Conservation (phyloP, 768 basidiomycete genomes). For the Hypholoma fasciculare region DNA sequence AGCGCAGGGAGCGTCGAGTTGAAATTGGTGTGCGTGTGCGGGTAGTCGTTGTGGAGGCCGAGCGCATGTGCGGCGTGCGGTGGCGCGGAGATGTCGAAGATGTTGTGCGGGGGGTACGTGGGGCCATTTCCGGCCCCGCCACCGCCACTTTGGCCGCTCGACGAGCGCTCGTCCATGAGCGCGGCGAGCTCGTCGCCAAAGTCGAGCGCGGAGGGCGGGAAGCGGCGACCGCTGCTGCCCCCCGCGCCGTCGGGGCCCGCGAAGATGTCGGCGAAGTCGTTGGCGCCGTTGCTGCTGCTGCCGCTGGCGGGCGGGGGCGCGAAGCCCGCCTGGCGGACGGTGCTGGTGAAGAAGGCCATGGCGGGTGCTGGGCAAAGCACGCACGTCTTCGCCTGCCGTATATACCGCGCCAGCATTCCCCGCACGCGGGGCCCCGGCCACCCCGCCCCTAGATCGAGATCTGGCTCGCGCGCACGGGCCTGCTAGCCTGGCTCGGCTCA, state of each 20-base stretch:
- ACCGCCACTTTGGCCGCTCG: background rate
- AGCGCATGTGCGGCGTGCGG: background rate
- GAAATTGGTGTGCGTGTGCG: constrained; percentile 25
- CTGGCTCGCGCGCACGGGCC: background rate
- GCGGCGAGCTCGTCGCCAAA: constrained; percentile 69
- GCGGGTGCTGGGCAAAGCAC: background rate
- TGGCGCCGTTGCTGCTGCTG: constrained; percentile 23
- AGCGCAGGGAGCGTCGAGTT: constrained; percentile 52
- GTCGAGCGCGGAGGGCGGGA: constrained; percentile 31
- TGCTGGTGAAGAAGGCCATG: constrained; percentile 49
- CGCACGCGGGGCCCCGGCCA: background rate
- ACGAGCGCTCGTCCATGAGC: constrained; percentile 42
- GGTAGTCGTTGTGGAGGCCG: background rate
- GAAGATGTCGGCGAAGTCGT: constrained; percentile 30
- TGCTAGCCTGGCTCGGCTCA: too few species aligned
- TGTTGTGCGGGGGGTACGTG: constrained; percentile 24
- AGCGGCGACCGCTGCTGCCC: background rate
- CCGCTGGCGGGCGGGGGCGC: constrained; percentile 23
- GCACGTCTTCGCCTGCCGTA: background rate
- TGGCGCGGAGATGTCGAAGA: constrained; percentile 34
- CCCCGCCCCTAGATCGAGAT: background rate
- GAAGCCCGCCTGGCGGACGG: constrained; percentile 74
- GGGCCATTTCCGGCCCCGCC: constrained; percentile 8
- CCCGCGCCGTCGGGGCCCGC: constrained; percentile 28
- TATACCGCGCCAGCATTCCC: background rate